Conservation (phyloP, 176 grass and related monocot species). For the Eremochloa ophiuroides region DNA sequence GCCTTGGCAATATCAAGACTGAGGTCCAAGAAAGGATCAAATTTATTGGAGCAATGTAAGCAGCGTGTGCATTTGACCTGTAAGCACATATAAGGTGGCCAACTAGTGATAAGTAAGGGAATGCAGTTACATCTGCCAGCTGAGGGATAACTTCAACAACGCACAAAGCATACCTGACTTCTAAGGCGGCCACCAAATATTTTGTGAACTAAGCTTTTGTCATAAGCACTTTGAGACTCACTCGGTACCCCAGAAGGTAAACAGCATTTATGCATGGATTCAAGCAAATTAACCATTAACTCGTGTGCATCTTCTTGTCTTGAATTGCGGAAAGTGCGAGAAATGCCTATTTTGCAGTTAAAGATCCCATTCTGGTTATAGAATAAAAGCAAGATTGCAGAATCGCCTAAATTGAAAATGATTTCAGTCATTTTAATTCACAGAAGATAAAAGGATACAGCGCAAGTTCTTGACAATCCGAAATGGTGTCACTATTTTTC, state of each 20-base stretch:
- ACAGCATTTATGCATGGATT: conserved; percentile 98
- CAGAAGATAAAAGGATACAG: conserved; percentile 60
- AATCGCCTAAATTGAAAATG: neutral
- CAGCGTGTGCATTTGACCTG: conserved; percentile 93
- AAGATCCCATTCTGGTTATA: conserved; percentile 13
- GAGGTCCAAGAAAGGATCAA: conserved; percentile 95
- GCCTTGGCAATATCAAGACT: conserved; percentile 96
- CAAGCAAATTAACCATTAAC: conserved; percentile 96
- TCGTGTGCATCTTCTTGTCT: conserved; percentile 99
- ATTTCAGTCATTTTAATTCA: neutral
- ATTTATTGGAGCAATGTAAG: conserved; percentile 81
- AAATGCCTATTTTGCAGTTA: conserved; percentile 65
- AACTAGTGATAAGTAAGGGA: conserved; percentile 21
- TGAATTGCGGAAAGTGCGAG: conserved; percentile 81
- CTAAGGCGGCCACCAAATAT: conserved; percentile 92
- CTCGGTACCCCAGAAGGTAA: conserved; percentile 85
- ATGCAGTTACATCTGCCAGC: neutral
- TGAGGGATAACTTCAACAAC: neutral
- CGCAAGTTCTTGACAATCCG: conserved; percentile 80
- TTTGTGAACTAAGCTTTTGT: conserved; percentile 94
- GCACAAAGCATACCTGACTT: conserved; percentile 65
- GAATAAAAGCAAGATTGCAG: too few relatives aligned
- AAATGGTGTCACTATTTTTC: conserved; percentile 83
- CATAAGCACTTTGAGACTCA: conserved; percentile 84
- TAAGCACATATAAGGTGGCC: conserved; percentile 14